Conservation (phyloP, 2,329 filamentous ascomycete species). For the Pseudogymnoascus sp. region DNA sequence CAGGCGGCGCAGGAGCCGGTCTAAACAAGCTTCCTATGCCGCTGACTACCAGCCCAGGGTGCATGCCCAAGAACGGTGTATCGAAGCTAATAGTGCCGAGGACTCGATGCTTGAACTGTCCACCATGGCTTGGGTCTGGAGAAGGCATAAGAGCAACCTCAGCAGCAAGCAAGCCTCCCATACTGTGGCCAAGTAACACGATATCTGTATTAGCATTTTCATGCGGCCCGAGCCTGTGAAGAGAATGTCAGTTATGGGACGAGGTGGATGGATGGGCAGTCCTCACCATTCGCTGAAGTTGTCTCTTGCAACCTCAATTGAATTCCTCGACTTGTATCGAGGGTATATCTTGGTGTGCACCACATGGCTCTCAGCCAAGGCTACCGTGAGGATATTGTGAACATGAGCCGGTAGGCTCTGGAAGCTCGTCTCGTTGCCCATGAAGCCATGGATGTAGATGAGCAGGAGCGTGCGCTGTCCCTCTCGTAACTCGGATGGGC, state of each 20-base stretch:
- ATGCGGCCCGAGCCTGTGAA: conserved; percentile 59
- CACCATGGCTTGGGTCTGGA: conserved; percentile 15
- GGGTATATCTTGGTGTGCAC: conserved; percentile 84
- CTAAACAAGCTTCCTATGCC: conserved; percentile 72
- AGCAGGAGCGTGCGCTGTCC: conserved; percentile 53
- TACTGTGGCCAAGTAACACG: conserved; percentile 77
- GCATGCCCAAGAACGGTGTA: conserved; percentile 78
- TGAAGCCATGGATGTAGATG: conserved; percentile 83
- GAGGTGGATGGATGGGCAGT: neutral
- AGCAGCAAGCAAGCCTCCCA: conserved; percentile 76
- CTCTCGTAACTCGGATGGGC: conserved; percentile 24
- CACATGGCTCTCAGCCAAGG: conserved; percentile 62
- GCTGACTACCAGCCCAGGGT: conserved; percentile 77
- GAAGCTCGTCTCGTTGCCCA: conserved; percentile 82
- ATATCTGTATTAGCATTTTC: conserved; percentile 67
- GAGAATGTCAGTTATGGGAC: neutral
- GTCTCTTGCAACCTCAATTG: conserved; percentile 65
- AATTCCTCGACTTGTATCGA: conserved; percentile 65
- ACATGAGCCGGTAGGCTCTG: conserved; percentile 81
- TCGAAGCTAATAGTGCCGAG: conserved; percentile 77
- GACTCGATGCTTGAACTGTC: conserved; percentile 61
- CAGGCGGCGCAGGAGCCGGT: conserved; percentile 32
- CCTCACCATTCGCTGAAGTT: conserved; percentile 70
- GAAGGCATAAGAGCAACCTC: conserved; percentile 59
- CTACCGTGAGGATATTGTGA: conserved; percentile 60